phyloP scores from a whole-genome alignment of 441 rosid species.

The Populus trichocarpa region DNA sequence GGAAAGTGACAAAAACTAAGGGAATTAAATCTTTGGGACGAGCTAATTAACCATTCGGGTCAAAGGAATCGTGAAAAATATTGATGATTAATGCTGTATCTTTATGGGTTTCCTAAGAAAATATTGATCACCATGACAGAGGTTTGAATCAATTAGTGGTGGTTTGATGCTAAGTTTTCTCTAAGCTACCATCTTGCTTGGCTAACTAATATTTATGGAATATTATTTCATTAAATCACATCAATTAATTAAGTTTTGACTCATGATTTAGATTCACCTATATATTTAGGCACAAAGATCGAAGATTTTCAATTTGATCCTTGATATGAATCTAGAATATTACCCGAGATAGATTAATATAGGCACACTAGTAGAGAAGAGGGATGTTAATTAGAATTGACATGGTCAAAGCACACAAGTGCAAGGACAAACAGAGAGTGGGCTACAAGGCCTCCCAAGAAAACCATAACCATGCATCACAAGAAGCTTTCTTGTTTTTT shows the following conservation, averaged over 20 bases:
- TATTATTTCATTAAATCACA: neutral
- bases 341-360: neutral
- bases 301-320: neutral
- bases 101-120: neutral
- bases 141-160: neutral
- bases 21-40: neutral
- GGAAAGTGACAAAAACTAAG: neutral
- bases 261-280: neutral
- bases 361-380: neutral
- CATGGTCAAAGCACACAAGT: neutral
- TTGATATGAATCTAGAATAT: neutral
- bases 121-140: neutral
- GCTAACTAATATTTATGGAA: neutral
- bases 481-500: neutral
- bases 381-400: neutral
- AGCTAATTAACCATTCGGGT: neutral
- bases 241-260: no score
- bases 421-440: neutral
- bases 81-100: neutral
- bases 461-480: neutral
- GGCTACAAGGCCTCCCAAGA: neutral
- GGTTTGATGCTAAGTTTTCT: neutral
- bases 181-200: neutral
- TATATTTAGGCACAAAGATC: neutral
- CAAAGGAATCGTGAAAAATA: neutral